Percentiles rank a stretch among this genome's conserved stretches.
Evolutionary conservation across 441 rosid genomes (phyloP).

Genomic region (Eruca vesicaria): DNA sequence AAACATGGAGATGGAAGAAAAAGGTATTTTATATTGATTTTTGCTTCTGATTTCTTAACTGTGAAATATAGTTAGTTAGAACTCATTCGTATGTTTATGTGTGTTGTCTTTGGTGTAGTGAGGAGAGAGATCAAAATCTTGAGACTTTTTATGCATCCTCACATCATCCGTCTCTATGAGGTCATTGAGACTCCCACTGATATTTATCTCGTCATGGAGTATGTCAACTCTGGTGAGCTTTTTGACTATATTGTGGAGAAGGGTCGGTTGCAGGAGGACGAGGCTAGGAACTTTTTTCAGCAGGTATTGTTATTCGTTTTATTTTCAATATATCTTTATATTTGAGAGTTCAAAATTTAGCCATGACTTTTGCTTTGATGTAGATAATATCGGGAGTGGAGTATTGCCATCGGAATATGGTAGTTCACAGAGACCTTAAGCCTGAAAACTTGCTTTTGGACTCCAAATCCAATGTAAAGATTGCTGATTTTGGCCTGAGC

Average conservation of each 20-base stretch:
- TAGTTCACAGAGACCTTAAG: slow-evolving; percentile 93
- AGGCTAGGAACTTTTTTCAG: slow-evolving; percentile 91
- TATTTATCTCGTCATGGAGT: slow-evolving; percentile 91
- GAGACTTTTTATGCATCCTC: slow-evolving; percentile 97
- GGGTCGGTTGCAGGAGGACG: slow-evolving; percentile 92
- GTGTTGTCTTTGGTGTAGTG: slow-evolving; percentile 47
- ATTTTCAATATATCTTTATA: neutral
- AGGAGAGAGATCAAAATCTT: slow-evolving; percentile 92
- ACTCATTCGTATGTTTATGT: neutral
- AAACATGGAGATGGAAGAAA: slow-evolving; percentile 89
- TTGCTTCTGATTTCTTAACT: neutral
- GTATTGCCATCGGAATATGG: slow-evolving; percentile 96
- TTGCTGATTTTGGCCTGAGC: slow-evolving; percentile 98
- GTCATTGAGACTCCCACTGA: slow-evolving; percentile 87
- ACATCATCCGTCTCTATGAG: slow-evolving; percentile 88
- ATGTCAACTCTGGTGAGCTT: slow-evolving; percentile 92
- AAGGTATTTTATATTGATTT: slow-evolving; percentile 16
- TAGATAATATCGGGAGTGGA: slow-evolving; percentile 96
- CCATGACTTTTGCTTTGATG: slow-evolving; percentile 25
- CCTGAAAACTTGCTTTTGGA: slow-evolving; percentile 94
- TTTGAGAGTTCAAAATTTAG: neutral
- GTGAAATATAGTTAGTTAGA: neutral
- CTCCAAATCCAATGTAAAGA: slow-evolving; percentile 86
- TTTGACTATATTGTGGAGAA: slow-evolving; percentile 95
- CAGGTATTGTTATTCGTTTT: slow-evolving; percentile 50